Base-by-base conservation (phyloP, 371 early-diverging fungal genomes). In the Batrachochytrium dendrobatidis region DNA sequence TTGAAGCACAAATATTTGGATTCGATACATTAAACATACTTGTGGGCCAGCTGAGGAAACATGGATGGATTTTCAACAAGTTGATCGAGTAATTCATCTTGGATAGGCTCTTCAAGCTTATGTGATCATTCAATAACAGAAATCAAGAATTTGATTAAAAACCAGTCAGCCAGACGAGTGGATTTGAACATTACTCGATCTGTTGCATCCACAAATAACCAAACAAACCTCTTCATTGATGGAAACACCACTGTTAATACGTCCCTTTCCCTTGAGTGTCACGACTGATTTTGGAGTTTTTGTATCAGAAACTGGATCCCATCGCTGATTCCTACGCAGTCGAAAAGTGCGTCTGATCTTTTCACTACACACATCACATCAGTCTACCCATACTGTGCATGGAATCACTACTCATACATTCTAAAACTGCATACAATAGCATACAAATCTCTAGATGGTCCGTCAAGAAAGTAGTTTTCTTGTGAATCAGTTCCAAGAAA, bases 381-480 rank as follows among this genome's bases (percentile, higher is more conserved):
- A n/a, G n/a, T n/a, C n/a, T n/a, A n/a, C n/a, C n/a, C n/a, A n/a
- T n/a, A n/a, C n/a, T n/a, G n/a, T n/a, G n/a, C n/a, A n/a, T n/a
- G n/a, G n/a, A n/a, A n/a, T n/a, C n/a, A n/a, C n/a, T n/a, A n/a
- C n/a, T n/a, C n/a, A n/a, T n/a, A n/a, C n/a, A n/a, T n/a, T n/a
- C 39, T 39, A 39, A 39, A n/a, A 12, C n/a, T 12, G 39, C 39
- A 12, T 15, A 39, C 39, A 15, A n/a, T n/a, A 12, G 30, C 58
- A 22, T 25, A 58, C 58, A 58, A 24, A 18, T 58, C 58, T 10
- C 25, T 20, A n/a, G 20, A 48, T 15, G 44, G 18, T 28, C 53
- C 52, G 30, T 58, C 58, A 22, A 58, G 44, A 52, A 58, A 58
- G 30, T 22, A 58, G 58, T 58, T 58, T 34, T 51, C 58, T 28